phyloP scores from a whole-genome alignment of 2,329 filamentous ascomycete genomes.

The Neopestalotiopsis rosae region DNA sequence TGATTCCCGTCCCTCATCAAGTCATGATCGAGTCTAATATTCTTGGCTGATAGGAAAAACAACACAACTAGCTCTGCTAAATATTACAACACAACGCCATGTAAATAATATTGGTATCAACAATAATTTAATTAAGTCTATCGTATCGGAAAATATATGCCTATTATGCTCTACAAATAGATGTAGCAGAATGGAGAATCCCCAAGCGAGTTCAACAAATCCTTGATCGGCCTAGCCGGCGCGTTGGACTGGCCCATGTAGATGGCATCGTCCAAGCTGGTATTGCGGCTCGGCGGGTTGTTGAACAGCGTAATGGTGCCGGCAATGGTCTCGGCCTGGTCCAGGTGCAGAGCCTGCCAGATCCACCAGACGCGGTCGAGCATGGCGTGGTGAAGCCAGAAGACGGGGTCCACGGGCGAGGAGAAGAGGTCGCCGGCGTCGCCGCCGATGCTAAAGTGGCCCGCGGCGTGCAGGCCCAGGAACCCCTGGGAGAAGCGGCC shows the following conservation, averaged over 20 bases:
- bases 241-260: constrained; percentile 25
- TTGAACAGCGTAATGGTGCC: constrained; percentile 34
- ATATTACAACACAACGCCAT: too few relatives aligned
- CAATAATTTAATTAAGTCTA: too few relatives aligned
- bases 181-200: constrained; percentile 29
- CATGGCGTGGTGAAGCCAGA: constrained; percentile 33
- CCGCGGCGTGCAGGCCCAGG: constrained; percentile 35
- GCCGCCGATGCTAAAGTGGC: constrained; percentile 36
- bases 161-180: constrained; percentile 19
- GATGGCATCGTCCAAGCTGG: constrained; percentile 28
- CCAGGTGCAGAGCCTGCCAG: constrained; percentile 28
- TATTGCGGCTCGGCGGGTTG: constrained; percentile 31
- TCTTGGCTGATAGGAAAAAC: too few relatives aligned
- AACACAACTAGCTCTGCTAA: too few relatives aligned
- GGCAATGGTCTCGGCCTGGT: constrained; percentile 24
- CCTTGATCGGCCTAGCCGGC: constrained; percentile 20
- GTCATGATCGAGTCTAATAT: too few relatives aligned
- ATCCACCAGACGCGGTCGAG: constrained; percentile 34
- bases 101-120: too few relatives aligned
- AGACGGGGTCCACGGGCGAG: constrained; percentile 32
- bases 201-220: constrained; percentile 25
- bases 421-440: constrained; percentile 25
- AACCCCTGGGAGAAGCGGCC: constrained; percentile 31
- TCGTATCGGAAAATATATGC: not conserved
- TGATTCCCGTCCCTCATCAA: too few relatives aligned